Evolutionary conservation across 257 asterid species (phyloP), one percentile per base, ranked within the genome.

Genomic region (Salvia rosmarinus): DNA sequence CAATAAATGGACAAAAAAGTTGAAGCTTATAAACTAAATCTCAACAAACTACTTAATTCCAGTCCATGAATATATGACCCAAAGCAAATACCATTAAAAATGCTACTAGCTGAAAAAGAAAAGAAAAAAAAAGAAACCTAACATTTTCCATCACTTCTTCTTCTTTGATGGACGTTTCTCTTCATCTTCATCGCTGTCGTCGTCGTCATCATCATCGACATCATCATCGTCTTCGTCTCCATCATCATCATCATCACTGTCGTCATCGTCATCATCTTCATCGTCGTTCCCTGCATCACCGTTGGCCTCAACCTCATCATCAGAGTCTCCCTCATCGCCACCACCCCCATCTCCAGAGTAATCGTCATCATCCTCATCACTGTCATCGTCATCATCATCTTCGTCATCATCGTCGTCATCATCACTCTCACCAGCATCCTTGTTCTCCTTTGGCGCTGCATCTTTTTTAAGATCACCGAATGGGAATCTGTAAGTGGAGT

Each of bases 111-210:
- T 58, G 19, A 13, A 70, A 70, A 35, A 30, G 28, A n/a, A 0
- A 10, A 67, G 51, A 23, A 49, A 4, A 44, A 35, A 30, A 56
- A n/a, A 0, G 14, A 67, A 60, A 23, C 35, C 17, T 4, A 21
- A 23, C 25, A 42, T n/a, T 14, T 2, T 12, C 42, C 30, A 52
- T 73, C 62, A 79, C 75, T 75, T 79, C 43, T 65, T 64, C 77
- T 79, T 79, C 80, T 75, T 79, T 4, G 71, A 64, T 30, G 80
- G 83, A 5, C 72, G 77, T 20, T 30, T 39, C 13, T 62, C 60
- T 25, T 74, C 82, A n/a, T 79, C 83, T 1, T 79, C 83, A 23
- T 78, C 82, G 10, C 67, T 67, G 2, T 78, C 82, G 4, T 70
- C 74, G 0, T 57, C 74, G 0, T 79, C 82, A 0, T 70, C 77